Evolutionary conservation across 768 basidiomycete species (phyloP).

Genomic region (Hygrophorus pudorinus): DNA sequence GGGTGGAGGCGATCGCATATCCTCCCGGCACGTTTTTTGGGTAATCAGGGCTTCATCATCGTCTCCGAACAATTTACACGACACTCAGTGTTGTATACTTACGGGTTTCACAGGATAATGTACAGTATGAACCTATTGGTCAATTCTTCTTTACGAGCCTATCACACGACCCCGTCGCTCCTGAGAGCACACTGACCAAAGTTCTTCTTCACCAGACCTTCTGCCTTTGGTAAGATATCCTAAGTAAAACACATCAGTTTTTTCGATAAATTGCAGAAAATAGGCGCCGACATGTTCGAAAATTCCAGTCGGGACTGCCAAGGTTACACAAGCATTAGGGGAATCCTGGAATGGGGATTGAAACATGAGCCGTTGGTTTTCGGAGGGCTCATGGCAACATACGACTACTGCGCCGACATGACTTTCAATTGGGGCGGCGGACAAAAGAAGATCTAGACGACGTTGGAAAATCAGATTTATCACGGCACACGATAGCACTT

Average conservation of each 20-base stretch:
- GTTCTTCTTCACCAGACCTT: constrained; percentile 48
- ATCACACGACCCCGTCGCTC: constrained; percentile 46
- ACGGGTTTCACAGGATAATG: no score
- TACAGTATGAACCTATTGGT: no score
- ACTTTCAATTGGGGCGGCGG: constrained; percentile 60
- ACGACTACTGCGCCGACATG: constrained; percentile 66
- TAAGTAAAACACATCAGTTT: constrained; percentile 14
- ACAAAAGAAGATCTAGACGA: constrained; percentile 47
- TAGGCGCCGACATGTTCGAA: constrained; percentile 49
- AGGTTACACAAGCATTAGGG: constrained; percentile 69
- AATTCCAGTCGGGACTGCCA: constrained; percentile 68
- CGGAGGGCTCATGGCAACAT: constrained; percentile 14
- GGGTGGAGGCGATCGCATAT: constrained; percentile 6
- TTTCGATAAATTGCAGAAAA: not conserved
- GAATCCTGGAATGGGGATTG: constrained; percentile 38
- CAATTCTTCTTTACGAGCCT: no score
- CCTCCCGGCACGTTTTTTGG: no score
- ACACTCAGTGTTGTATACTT: no score
- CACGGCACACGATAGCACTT: not conserved
- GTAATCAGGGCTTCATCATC: no score
- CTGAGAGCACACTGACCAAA: constrained; percentile 61
- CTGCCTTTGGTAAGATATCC: constrained; percentile 60
- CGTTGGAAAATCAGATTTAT: constrained; percentile 26
- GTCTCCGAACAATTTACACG: no score
- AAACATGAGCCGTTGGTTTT: not conserved